Base-by-base conservation (phyloP, 1,284 basidiomycete species). In the Rhodofomes roseus region DNA sequence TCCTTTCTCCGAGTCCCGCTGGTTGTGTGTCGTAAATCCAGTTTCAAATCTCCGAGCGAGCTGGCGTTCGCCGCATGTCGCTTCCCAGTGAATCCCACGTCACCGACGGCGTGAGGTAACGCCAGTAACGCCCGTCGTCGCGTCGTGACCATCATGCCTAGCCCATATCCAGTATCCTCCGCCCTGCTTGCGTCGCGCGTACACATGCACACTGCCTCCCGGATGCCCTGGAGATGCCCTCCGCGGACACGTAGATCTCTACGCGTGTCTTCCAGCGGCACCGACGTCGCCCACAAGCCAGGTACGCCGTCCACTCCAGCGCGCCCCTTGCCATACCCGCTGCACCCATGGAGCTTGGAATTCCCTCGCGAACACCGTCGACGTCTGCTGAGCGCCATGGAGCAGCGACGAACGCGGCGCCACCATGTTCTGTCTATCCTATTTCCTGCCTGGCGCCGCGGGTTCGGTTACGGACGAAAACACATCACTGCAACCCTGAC, bases 141-240 rank as follows among this genome's bases (percentile, higher is more conserved):
- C 56, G 56, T 58, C 29, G 56, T 58, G 50, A 58, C 56, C 56
- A 58, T 51, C 56, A 57, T 29, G 18, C 14, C 48, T 58, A 57
- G 56, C 56, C 56, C 56, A 39, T 57, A 57, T 50, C 40, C 50
- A 29, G 44, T 23, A 20, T 25, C 34, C 56, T 58, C 56, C 50
- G 56, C 50, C 55, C 46, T 39, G n/a, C n/a, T 22, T 36, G 18
- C 54, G 39, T 25, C 56, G 20, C 34, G 43, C 31, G 43, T n/a
- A 20, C 46, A 57, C 36, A 34, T 56, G 56, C 56, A 36, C 29
- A 22, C 27, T 9, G 53, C 34, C 36, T 9, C 20, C 36, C 14
- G 22, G 7, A 52, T 16, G 34, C 46, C 7, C 12, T 4, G 25
- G n/a, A 44, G 20, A 23, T 46, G 51, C 51, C 20, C 18, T 23